phyloP scores from a whole-genome alignment of 176 grass and related monocot species.

The Chloris gayana region DNA sequence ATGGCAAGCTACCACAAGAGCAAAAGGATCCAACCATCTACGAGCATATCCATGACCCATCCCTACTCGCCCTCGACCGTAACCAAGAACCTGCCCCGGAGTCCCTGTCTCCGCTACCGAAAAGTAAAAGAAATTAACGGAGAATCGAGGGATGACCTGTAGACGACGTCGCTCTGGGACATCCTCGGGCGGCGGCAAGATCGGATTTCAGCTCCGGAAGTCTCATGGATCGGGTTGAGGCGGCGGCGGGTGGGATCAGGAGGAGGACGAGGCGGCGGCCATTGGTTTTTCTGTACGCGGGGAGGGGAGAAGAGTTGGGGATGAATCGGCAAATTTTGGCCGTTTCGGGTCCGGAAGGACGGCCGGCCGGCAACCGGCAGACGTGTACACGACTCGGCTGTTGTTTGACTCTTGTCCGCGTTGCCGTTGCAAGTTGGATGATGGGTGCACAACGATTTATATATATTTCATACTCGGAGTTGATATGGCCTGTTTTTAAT shows the following conservation, averaged over 20 bases:
- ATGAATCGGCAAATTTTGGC: conserved; percentile 40
- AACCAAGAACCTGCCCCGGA: conserved; percentile 13
- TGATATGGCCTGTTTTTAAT: neutral
- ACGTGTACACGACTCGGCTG: conserved; percentile 28
- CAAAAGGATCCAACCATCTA: conserved; percentile 4
- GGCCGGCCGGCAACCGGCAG: conserved; percentile 5
- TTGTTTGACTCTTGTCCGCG: neutral
- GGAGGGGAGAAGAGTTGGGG: conserved; percentile 10
- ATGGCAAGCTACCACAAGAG: neutral
- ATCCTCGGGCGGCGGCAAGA: conserved; percentile 52
- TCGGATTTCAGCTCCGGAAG: conserved; percentile 29
- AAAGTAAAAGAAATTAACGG: neutral
- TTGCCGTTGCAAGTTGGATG: neutral
- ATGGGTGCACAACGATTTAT: neutral
- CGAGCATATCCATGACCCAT: neutral
- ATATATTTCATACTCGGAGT: neutral
- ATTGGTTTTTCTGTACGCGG: neutral
- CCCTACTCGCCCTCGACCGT: neutral
- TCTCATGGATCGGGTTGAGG: conserved; percentile 49
- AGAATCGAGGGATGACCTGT: conserved; percentile 49
- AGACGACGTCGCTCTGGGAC: conserved; percentile 67
- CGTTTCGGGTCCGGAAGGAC: neutral
- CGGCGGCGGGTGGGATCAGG: neutral
- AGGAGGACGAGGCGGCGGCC: conserved; percentile 10
- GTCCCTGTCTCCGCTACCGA: neutral